phyloP scores from a whole-genome alignment of 1,284 basidiomycete genomes.

The Ustilago xerochloae region DNA sequence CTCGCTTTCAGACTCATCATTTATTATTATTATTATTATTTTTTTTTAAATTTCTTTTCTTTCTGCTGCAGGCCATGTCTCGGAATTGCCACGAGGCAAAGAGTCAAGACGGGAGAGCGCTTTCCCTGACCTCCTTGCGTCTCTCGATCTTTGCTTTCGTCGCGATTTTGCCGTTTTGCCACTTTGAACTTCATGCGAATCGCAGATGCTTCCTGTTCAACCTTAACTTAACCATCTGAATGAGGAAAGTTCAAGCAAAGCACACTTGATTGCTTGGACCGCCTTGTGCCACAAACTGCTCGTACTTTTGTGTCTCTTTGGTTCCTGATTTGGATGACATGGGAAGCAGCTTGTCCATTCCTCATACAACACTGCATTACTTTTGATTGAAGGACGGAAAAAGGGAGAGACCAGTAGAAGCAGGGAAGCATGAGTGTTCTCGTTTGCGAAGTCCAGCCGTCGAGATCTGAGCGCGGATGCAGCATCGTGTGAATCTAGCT shows the following conservation, averaged over 20 bases:
- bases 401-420: too few species aligned
- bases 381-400: too few species aligned
- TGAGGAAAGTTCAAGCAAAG: neutral
- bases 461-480: neutral
- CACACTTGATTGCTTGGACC: neutral
- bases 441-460: too few species aligned
- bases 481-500: neutral
- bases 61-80: neutral
- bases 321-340: neutral
- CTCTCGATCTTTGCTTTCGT: conserved; percentile 6
- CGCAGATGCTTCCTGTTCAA: too few species aligned
- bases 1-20: too few species aligned
- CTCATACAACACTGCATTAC: too few species aligned
- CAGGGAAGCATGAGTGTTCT: too few species aligned
- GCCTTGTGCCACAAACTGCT: neutral
- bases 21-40: neutral
- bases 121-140: neutral
- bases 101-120: neutral
- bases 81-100: neutral
- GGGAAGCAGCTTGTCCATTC: too few species aligned
- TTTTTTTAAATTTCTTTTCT: neutral
- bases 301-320: neutral
- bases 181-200: too few species aligned
- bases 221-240: too few species aligned
- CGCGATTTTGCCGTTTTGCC: neutral